Conservation (phyloP, 257 asterid genomes). For the Galeopsis tetrahit region DNA sequence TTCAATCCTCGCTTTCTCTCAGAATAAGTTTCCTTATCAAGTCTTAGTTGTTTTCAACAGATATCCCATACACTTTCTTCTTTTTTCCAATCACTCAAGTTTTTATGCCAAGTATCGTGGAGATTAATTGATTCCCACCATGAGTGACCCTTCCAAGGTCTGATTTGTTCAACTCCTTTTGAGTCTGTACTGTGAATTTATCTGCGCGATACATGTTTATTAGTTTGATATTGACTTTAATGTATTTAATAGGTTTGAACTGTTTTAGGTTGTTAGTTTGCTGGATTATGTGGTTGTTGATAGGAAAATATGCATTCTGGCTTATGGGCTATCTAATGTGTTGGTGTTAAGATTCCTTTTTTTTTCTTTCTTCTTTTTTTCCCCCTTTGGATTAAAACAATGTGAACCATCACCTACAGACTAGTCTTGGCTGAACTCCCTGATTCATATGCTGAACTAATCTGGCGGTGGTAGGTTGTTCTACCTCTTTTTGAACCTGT, state of each 20-base stretch:
- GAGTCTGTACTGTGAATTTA: not conserved
- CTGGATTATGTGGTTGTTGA: conserved; percentile 6
- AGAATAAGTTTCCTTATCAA: conserved; percentile 40
- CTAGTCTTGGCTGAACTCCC: not conserved
- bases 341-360: conserved; percentile 10
- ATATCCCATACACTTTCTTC: conserved; percentile 42
- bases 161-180: conserved; percentile 21
- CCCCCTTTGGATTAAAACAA: not conserved
- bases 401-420: conserved; percentile 7
- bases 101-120: conserved; percentile 30
- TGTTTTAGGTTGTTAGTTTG: conserved; percentile 21
- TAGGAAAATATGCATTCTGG: conserved; percentile 7
- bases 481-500: conserved; percentile 18
- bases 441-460: conserved; percentile 1
- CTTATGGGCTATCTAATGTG: conserved; percentile 19
- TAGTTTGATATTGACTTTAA: conserved; percentile 17
- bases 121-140: conserved; percentile 44
- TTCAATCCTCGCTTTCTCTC: conserved; percentile 41
- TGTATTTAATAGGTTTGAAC: not conserved
- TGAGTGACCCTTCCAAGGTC: conserved; percentile 73
- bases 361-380: conserved; percentile 9
- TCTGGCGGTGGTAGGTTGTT: conserved; percentile 8
- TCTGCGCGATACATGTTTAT: conserved; percentile 1
- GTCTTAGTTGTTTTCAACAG: conserved; percentile 39
- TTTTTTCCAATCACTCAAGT: conserved; percentile 38